Base-by-base conservation (phyloP, 176 grass and related monocot genomes). In the Calamus simplicifolius region DNA sequence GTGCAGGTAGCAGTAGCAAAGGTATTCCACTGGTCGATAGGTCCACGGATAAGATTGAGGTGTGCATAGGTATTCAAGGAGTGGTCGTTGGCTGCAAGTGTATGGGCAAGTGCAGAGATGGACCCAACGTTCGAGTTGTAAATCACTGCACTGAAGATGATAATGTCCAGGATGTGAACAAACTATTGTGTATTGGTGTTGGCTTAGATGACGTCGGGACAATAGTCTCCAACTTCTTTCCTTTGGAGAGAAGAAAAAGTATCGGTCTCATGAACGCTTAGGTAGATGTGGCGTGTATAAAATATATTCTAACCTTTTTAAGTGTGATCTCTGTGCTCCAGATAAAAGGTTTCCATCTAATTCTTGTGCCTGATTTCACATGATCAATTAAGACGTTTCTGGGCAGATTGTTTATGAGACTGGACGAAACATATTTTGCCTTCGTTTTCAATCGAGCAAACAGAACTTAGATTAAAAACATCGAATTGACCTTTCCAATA, bases 21-120 rank as follows among this genome's bases (percentile, higher is more conserved):
- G 18, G 23, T 15, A 52, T 26, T n/a, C 0, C 58, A 16, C 18
- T 6, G 7, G 48, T 29, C 15, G 68, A 38, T 8, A 72, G 38
- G 26, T 50, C 50, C 4, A 29, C 27, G 27, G 27, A 48, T 29
- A 72, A 63, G 69, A 54, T 80, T 16, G 92, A 91, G 62, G 87
- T 97, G 25, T 97, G 87, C 66, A 85, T 85, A 0, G 84, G 87
- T 21, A 61, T 19, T 0, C 51, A 19, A 16, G 75, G 61, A 5
- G 51, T 55, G 0, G 84, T 73, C 0, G 54, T 78, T 0, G 69
- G 87, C 17, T 97, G 84, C 78, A 97, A 97, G 61, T 97, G 87
- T 78, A 68, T 97, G 75, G 92, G 92, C 12, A 88, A 88, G 31
- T 97, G 92, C 3, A 78, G 77, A 6, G 49, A 75, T 18, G 87